Evolutionary conservation across 352 stramenopile genomes (phyloP), one percentile per base, ranked within the genome.

Genomic region (Globisporangium viniferum): DNA sequence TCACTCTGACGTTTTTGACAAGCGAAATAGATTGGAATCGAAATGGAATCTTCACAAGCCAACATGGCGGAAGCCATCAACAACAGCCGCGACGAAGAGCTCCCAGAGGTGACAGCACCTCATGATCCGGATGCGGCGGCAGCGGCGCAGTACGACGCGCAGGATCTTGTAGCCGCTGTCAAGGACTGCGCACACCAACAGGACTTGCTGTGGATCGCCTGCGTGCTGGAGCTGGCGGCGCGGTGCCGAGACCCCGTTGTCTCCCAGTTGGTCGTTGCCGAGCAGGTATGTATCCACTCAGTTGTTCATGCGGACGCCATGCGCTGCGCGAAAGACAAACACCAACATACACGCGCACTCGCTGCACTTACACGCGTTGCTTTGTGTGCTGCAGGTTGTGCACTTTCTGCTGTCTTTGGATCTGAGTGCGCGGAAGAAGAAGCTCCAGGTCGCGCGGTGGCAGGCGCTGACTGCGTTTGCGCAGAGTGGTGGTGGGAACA

Each of bases 381-480:
- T 22, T 57, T 33, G 3, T 44, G 41, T 59, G 33, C 3, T 48
- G 24, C 12, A 72, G 67, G 46, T 49, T 46, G 46, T 39, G 7
- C 20, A 22, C 0, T 49, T 49, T 4, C 46, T 72, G 36, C 22
- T 72, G 31, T 6, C 31, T 8, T 49, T 72, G 44, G 53, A 67
- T 29, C 55, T 67, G 60, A 33, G 22, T 15, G 35, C 48, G 12
- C 33, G 4, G 15, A 68, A 67, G 60, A 72, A 72, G 67, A 72
- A 72, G 29, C 27, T 64, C 22, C 67, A 57, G 1, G 24, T 72
- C 7, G 60, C 54, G 31, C 60, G 67, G 1, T 72, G 67, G 67
- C 51, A 72, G 27, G 51, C 66, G 36, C 66, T 71, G 27, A 65
- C 66, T n/a, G 41, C 59, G 20, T 58, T 72, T 33, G 59, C 60